phyloP scores from a whole-genome alignment of 441 rosid species.

The Dalechampia spathulata region DNA sequence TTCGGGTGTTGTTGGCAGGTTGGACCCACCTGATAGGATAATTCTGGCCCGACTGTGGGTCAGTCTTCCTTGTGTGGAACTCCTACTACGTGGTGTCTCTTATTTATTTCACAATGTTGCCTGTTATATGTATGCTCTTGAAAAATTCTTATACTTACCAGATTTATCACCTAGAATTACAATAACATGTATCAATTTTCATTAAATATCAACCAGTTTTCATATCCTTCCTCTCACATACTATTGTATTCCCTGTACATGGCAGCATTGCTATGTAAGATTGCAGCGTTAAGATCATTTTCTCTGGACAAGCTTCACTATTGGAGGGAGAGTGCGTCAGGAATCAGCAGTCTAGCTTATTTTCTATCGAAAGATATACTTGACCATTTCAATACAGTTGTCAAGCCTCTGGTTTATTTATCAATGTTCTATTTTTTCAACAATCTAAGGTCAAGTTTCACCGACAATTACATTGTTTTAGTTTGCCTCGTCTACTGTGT shows the following conservation, averaged over 20 bases:
- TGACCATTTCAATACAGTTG: constrained; percentile 70
- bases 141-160: too few species aligned
- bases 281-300: constrained; percentile 83
- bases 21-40: too few species aligned
- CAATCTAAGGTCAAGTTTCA: constrained; percentile 72
- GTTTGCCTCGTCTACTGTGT: constrained; percentile 88
- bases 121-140: too few species aligned
- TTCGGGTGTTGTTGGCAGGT: too few species aligned
- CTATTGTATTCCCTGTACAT: constrained; percentile 4
- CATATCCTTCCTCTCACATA: neutral
- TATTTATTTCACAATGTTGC: too few species aligned
- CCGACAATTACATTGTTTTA: constrained; percentile 68
- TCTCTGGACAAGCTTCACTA: constrained; percentile 79
- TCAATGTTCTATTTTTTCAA: constrained; percentile 94
- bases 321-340: constrained; percentile 85
- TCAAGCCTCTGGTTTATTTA: constrained; percentile 87
- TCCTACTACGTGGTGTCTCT: too few species aligned
- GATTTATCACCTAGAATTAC: too few species aligned
- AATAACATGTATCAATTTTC: too few species aligned
- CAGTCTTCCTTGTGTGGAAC: too few species aligned
- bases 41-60: too few species aligned
- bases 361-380: constrained; percentile 82
- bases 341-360: constrained; percentile 88
- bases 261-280: constrained; percentile 89
- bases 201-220: too few species aligned